Evolutionary conservation across 305 asterid genomes (phyloP), one percentile per base, ranked within the genome.

Genomic region (Fraxinus paxiana): DNA sequence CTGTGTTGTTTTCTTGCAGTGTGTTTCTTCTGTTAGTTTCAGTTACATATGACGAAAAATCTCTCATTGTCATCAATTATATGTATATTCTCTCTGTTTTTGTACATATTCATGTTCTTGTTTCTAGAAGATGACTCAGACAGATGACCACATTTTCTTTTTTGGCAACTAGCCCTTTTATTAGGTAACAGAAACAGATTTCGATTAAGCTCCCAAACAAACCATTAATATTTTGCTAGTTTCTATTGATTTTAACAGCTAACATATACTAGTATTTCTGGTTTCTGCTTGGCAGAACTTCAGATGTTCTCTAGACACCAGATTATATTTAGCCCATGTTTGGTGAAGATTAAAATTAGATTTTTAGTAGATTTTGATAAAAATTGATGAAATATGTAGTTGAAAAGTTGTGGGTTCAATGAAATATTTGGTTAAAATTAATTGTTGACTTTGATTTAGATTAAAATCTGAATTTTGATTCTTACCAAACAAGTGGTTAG

Each of bases 21-120:
- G n/a, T 67, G 13, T 72, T 67, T 51, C 5, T n/a, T 80, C 78
- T 70, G 63, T 54, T 54, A 54, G 65, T 54, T 54, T 54, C 70
- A 7, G 1, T 48, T 12, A 3, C 33, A 24, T 61, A 0, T 22
- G 33, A 26, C 1, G 15, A 26, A 65, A 24, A 26, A 63, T 65
- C 3, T 63, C 1, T 65, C 3, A 10, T 24, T 65, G 1, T 4
- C 73, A 9, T 24, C 35, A 65, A 26, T 63, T 59, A 20, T 65
- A 24, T 65, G 73, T 65, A 24, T 1, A 1, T 8, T 0, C 2
- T 59, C 31, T 59, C 34, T 24, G 35, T 65, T 65, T 65, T 65
- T 3, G 34, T 63, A 22, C 1, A 24, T 63, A 24, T 10, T 63
- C 72, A 10, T 10, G 3, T 10, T 63, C 2, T 59, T 63, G 17